Evolutionary conservation across 2,329 filamentous ascomycete genomes (phyloP).

Genomic region (Fusarium veterinarium): DNA sequence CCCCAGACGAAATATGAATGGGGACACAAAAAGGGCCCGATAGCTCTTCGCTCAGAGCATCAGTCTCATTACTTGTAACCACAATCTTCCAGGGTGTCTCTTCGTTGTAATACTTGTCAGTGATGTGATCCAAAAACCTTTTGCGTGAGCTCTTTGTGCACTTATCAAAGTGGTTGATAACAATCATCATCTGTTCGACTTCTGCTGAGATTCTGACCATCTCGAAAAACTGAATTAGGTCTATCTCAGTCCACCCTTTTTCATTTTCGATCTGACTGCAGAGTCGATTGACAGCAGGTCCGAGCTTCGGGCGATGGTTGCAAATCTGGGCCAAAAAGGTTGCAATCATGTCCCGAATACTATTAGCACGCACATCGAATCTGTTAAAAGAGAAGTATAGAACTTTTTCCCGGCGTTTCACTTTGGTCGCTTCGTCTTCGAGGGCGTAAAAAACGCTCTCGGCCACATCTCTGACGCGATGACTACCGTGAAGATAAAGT

Average conservation of each 20-base stretch:
- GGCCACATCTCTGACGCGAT: not conserved
- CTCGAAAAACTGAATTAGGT: constrained; percentile 7
- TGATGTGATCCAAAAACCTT: not conserved
- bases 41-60: not conserved
- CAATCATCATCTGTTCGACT: not conserved
- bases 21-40: not conserved
- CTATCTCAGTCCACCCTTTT: constrained; percentile 1
- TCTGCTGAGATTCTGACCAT: not conserved
- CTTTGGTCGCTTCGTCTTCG: rapidly evolving
- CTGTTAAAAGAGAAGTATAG: constrained; percentile 7
- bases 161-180: not conserved
- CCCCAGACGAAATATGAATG: not conserved
- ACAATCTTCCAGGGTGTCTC: not conserved
- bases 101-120: not conserved
- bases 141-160: not conserved
- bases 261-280: not conserved
- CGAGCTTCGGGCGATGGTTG: not conserved
- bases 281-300: not conserved
- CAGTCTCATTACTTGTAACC: not conserved
- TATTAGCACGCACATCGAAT: constrained; percentile 6
- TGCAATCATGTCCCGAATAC: constrained; percentile 8
- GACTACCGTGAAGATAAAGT: not conserved
- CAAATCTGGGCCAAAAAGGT: constrained; percentile 1
- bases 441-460: not conserved
- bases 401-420: not conserved